These are phyloP conservation scores for Agrocybe praecox DNA, from an alignment of 768 basidiomycete genomes.

Conservation along the genomic window DNA sequence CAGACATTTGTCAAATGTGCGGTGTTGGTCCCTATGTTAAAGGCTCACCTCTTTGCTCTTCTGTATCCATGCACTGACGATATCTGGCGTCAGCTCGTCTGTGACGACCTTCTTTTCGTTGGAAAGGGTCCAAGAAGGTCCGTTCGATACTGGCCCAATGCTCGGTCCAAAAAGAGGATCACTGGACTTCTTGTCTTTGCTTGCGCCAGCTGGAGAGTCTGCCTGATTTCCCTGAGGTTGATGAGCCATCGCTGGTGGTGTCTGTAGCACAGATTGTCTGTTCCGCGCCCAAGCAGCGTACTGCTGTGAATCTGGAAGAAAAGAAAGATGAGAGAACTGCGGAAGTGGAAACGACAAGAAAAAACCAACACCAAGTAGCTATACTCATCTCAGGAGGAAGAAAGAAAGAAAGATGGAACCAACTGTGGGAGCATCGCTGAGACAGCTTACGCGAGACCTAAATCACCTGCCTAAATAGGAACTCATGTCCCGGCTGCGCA, in stretches of 20 bases:
- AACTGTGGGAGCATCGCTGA: constrained; percentile 5
- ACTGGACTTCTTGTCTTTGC: constrained; percentile 56
- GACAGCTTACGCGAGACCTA: constrained; percentile 5
- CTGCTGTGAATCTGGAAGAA: constrained; percentile 42
- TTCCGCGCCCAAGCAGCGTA: constrained; percentile 63
- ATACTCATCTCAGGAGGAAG: constrained; percentile 27
- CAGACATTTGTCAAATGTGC: neutral
- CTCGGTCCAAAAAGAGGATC: constrained; percentile 92
- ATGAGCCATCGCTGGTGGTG: constrained; percentile 52
- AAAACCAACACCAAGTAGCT: constrained; percentile 41
- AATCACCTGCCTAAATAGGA: constrained; percentile 2
- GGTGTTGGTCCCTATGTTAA: no score
- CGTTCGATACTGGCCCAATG: constrained; percentile 73
- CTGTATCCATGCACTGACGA: constrained; percentile 82
- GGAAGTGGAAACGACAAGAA: neutral
- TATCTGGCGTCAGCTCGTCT: constrained; percentile 80
- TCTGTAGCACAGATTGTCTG: constrained; percentile 49
- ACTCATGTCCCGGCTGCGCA: constrained; percentile 3
- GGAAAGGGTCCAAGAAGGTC: constrained; percentile 70
- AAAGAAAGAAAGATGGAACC: neutral
- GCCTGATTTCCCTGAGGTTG: constrained; percentile 20
- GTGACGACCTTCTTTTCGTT: constrained; percentile 63
- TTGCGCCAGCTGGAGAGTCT: constrained; percentile 9
- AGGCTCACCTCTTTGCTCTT: constrained; percentile 88
- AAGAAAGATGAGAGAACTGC: neutral